Evolutionary conservation across 2,329 filamentous ascomycete genomes (phyloP).

Genomic region (Talaromyces islandicus): DNA sequence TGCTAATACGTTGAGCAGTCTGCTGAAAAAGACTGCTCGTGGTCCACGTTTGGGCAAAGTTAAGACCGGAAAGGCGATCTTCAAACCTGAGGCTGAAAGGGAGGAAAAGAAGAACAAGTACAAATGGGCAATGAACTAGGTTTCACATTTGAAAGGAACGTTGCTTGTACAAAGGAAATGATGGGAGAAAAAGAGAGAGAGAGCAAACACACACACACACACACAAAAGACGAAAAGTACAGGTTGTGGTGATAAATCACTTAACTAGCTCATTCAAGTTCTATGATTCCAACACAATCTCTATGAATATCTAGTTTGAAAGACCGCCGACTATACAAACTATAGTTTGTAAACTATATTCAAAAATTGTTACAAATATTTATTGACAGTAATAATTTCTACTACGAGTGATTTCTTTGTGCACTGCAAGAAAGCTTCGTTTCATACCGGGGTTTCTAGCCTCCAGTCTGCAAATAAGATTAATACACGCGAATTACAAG

Average conservation of each 20-base stretch:
- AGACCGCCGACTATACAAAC: too few relatives aligned
- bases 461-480: neutral
- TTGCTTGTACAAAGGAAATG: neutral
- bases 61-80: neutral
- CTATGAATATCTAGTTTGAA: neutral
- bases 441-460: neutral
- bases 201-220: too few relatives aligned
- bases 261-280: neutral
- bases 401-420: neutral
- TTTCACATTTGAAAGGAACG: neutral
- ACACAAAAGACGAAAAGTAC: neutral
- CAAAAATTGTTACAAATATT: too few relatives aligned
- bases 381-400: neutral
- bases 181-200: neutral
- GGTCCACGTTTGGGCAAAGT: neutral
- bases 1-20: neutral
- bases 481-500: neutral
- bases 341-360: too few relatives aligned
- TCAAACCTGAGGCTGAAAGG: neutral
- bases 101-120: neutral
- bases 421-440: neutral
- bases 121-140: neutral
- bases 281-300: neutral
- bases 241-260: neutral
- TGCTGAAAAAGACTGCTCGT: neutral